phyloP scores from a whole-genome alignment of 75 land plant genomes.

The Cupressus sempervirens region DNA sequence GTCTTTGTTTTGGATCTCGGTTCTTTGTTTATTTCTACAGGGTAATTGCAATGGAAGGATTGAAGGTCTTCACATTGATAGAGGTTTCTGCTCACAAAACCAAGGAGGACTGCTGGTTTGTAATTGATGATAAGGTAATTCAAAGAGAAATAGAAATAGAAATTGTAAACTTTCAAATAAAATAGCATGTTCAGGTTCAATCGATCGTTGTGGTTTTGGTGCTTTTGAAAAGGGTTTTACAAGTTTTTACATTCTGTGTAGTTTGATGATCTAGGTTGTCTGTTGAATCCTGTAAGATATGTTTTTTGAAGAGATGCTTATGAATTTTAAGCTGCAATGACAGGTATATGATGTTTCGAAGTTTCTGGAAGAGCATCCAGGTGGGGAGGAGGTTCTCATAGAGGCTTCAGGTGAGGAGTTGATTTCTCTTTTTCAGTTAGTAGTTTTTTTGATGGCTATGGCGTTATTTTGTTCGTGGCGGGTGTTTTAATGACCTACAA shows the following conservation, averaged over 20 bases:
- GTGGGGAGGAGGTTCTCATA: conserved; percentile 32
- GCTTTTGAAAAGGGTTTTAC: no score
- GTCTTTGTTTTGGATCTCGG: background rate
- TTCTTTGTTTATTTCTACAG: background rate
- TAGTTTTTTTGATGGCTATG: no score
- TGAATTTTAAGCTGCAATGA: background rate
- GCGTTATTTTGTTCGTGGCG: background rate
- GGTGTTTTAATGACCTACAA: background rate
- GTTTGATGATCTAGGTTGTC: background rate
- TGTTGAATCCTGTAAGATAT: background rate
- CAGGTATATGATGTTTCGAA: conserved; percentile 40
- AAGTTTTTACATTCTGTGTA: no score
- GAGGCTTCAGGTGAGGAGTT: conserved; percentile 23
- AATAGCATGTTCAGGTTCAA: background rate
- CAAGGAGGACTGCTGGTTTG: conserved; percentile 43
- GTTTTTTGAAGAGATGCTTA: background rate
- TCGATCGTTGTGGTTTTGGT: background rate
- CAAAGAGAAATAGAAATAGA: no score
- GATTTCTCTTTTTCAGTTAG: background rate
- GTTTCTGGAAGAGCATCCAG: conserved; percentile 37
- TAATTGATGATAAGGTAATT: conserved; percentile 39
- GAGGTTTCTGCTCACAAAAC: conserved; percentile 32
- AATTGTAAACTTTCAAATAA: no score
- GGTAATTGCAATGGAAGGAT: background rate
- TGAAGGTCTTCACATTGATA: conserved; percentile 13